These are phyloP conservation scores for Candida coquimbonensis DNA, from an alignment of 805 yeast genomes.

Conservation along the genomic window DNA sequence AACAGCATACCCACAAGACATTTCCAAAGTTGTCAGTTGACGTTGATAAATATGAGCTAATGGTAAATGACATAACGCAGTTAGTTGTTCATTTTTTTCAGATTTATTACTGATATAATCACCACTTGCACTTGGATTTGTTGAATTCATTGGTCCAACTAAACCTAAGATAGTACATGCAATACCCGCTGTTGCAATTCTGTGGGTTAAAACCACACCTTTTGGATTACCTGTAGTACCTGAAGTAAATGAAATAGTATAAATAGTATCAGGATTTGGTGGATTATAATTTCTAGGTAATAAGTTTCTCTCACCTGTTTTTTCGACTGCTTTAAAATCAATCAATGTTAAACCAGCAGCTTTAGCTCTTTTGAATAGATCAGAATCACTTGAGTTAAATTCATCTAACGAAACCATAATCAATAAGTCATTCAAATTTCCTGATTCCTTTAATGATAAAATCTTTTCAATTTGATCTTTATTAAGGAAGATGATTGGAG, in stretches of 20 bases:
- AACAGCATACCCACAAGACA: conserved; percentile 35
- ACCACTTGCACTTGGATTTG: conserved; percentile 10
- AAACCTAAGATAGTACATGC: conserved; percentile 29
- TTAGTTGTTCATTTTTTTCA: conserved; percentile 24
- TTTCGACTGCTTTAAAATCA: conserved; percentile 35
- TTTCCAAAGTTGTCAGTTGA: conserved; percentile 29
- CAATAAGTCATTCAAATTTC: conserved; percentile 31
- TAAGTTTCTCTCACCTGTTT: conserved; percentile 38
- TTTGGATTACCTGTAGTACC: conserved; percentile 75
- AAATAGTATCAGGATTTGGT: conserved; percentile 44
- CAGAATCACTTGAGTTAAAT: conserved; percentile 29
- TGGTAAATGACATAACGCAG: conserved; percentile 40
- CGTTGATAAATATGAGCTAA: conserved; percentile 55
- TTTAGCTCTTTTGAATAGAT: conserved; percentile 25
- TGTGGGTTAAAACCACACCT: conserved; percentile 55
- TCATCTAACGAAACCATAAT: conserved; percentile 51
- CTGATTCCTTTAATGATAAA: conserved; percentile 21
- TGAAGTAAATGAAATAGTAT: conserved; percentile 65
- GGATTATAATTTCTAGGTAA: conserved; percentile 30
- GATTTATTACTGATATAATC: conserved; percentile 12
- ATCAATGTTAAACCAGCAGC: conserved; percentile 30
- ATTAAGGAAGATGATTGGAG: conserved; percentile 44
- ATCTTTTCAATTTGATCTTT: conserved; percentile 37
- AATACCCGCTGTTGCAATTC: conserved; percentile 42
- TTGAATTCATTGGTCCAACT: conserved; percentile 13